A percentile compares a stretch with the other conserved stretches of the same genome.
phyloP scores from a whole-genome alignment of 345 rosid species.

The Melaleuca alternifolia region DNA sequence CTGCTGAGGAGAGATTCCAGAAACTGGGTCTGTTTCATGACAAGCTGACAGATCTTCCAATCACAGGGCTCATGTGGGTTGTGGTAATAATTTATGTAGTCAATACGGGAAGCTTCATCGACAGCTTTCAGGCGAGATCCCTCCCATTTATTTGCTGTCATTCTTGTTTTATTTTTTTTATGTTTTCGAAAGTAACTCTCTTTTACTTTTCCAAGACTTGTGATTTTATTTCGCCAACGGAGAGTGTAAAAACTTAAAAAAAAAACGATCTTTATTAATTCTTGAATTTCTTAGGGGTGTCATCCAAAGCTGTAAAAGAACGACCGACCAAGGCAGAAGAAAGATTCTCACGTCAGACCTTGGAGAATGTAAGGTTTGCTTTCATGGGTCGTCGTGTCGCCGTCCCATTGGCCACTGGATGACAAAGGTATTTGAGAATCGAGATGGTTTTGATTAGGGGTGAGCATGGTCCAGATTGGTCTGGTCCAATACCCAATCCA shows the following conservation, averaged over 20 bases:
- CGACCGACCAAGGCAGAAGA: not conserved
- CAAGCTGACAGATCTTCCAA: not conserved
- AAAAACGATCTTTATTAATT: not conserved
- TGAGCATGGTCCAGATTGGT: no score
- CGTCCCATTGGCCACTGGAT: not conserved
- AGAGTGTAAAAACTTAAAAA: not conserved
- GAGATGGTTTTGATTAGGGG: not conserved
- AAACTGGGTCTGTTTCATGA: not conserved
- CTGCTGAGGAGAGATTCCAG: not conserved
- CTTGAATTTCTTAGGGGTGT: not conserved
- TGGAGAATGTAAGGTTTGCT: not conserved
- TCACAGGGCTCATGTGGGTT: not conserved
- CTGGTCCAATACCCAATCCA: no score
- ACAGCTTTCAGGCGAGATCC: not conserved
- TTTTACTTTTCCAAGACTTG: not conserved
- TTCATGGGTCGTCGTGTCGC: not conserved
- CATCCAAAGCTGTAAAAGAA: no score
- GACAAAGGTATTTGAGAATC: not conserved
- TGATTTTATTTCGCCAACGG: not conserved
- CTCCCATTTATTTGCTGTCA: not conserved
- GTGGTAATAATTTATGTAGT: not conserved
- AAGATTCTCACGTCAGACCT: not conserved
- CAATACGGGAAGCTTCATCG: not conserved
- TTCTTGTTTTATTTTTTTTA: not conserved
- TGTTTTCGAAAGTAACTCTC: not conserved